Percentiles rank a stretch among this genome's conserved stretches.
Conservation (phyloP, 805 yeast species). For the Pichia insulana region DNA sequence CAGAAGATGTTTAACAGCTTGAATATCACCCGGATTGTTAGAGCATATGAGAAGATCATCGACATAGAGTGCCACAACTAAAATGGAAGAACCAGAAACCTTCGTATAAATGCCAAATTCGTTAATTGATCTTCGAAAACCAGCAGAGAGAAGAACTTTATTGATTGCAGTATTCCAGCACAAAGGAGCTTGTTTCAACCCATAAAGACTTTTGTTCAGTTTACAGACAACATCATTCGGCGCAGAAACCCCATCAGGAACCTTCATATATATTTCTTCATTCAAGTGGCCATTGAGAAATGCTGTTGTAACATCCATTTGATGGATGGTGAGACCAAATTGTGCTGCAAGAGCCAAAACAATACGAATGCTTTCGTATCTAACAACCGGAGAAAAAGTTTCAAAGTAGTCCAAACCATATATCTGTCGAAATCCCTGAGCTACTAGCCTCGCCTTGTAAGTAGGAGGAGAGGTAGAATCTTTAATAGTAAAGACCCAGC, state of each 20-base stretch:
- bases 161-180: constrained; percentile 1
- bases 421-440: constrained; percentile 6
- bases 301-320: constrained; percentile 14
- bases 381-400: constrained; percentile 2
- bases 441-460: constrained; percentile 3
- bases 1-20: not conserved
- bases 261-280: constrained; percentile 9
- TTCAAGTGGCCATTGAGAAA: constrained; percentile 9
- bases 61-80: constrained; percentile 2
- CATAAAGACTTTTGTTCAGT: constrained; percentile 1
- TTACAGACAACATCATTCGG: not conserved
- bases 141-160: not conserved
- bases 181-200: constrained; percentile 1
- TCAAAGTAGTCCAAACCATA: constrained; percentile 1
- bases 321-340: constrained; percentile 8
- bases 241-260: not conserved
- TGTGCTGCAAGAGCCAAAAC: constrained; percentile 4
- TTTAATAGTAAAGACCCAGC: constrained; percentile 4
- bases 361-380: constrained; percentile 7
- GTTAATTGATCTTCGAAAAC: not conserved
- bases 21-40: not conserved
- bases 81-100: not conserved
- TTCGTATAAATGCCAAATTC: constrained; percentile 1
- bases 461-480: constrained; percentile 3
- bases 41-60: constrained; percentile 1